Base-by-base conservation (phyloP, 768 basidiomycete genomes). In the Pilatotrama ljubarskyi region DNA sequence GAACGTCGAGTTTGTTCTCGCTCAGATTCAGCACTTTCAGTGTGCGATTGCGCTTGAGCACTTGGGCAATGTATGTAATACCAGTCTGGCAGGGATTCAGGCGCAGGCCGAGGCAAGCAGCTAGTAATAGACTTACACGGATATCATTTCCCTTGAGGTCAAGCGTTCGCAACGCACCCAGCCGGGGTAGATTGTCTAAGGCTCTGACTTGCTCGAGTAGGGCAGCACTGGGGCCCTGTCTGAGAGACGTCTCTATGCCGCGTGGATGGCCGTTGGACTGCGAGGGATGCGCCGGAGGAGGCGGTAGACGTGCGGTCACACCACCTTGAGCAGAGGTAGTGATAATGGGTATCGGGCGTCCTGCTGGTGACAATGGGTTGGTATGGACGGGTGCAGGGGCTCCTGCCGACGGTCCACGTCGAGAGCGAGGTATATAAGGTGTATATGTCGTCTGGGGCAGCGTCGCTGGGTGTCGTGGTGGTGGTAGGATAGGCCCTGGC, bases 81-180 rank as follows among this genome's bases (percentile, higher is more conserved):
- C 96, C 95, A 42, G 74, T 83, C 82, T 84, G 61, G 14, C 43
- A 41, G 32, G 5, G 22, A 59, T 29, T 38, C 17, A 58, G 14
- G 29, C 20, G 36, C 8, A 46, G 20, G 49, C 32, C 11, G 22
- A 15, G 3, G 8, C 5, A 3, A 10, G 9, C n/a, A 37, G 2
- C 5, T 2, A 20, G 50, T 4, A 24, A 37, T 15, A 29, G 14
- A 79, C 92, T 72, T 67, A 94, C 94, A 68, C 89, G 78, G 22
- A 98, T 80, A 74, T 99, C 97, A 72, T 98, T 99, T 3, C 91
- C 90, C 70, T 86, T 86, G 61, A 99, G 74, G 79, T 98, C 97
- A 59, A 99, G 76, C 38, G 95, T 98, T 72, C 90, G 80, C 55
- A 99, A 73, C 6, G 86, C 86, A 1, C 96, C 97, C 7, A 98